phyloP scores from a whole-genome alignment of 768 basidiomycete genomes.

The Porphyrellus cyaneotinctus region DNA sequence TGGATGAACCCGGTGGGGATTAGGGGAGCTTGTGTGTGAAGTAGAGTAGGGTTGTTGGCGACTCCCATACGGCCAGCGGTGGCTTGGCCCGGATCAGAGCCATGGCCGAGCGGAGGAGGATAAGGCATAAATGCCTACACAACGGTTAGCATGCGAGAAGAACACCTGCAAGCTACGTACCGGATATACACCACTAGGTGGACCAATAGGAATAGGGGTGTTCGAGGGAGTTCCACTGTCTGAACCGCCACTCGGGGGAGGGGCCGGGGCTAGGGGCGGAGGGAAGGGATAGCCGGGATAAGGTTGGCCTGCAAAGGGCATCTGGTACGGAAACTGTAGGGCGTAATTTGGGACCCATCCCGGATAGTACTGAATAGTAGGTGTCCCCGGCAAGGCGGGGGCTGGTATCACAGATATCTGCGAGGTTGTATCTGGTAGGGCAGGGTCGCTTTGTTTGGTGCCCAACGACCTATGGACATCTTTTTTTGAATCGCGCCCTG shows the following conservation, averaged over 20 bases:
- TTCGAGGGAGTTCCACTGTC: conserved; percentile 36
- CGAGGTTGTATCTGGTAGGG: conserved; percentile 4
- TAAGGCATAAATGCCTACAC: conserved; percentile 49
- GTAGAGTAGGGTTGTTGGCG: conserved; percentile 8
- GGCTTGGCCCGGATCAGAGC: conserved; percentile 24
- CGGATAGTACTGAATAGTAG: conserved; percentile 44
- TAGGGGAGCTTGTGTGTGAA: conserved; percentile 48
- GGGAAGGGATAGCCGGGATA: conserved; percentile 45
- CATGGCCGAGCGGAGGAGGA: conserved; percentile 36
- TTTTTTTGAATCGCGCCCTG: conserved; percentile 2
- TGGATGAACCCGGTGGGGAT: conserved; percentile 68
- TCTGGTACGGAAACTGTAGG: conserved; percentile 48
- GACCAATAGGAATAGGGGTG: conserved; percentile 35
- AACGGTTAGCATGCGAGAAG: conserved; percentile 8
- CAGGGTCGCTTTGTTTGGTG: conserved; percentile 24
- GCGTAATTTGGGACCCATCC: conserved; percentile 54
- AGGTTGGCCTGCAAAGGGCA: conserved; percentile 44
- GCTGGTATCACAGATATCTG: conserved; percentile 31
- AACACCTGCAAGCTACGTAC: conserved; percentile 34
- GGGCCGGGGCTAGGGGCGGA: conserved; percentile 18
- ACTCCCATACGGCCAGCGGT: conserved; percentile 17
- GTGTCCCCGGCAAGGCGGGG: conserved; percentile 22
- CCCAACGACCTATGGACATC: conserved; percentile 19
- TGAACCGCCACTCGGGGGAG: conserved; percentile 32
- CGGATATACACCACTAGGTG: conserved; percentile 40